phyloP scores from a whole-genome alignment of 2,329 filamentous ascomycete genomes.

The Neofusicoccum sp. region DNA sequence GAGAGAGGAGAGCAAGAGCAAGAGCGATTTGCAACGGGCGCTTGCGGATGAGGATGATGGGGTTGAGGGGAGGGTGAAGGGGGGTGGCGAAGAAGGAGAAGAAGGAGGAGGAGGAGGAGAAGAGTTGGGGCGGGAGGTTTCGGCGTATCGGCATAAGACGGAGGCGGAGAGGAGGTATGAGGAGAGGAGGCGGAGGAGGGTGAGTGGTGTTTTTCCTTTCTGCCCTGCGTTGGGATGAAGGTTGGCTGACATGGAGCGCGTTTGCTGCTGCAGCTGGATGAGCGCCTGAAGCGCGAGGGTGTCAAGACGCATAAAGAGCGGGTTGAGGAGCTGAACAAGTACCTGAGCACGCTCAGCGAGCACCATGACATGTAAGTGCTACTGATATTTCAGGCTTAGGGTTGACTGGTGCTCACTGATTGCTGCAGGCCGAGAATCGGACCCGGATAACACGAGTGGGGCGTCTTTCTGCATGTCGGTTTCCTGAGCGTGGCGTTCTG shows the following conservation, averaged over 20 bases:
- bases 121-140: constrained; percentile 26
- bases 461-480: neutral
- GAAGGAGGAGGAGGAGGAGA: constrained; percentile 29
- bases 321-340: constrained; percentile 93
- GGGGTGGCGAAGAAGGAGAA: neutral
- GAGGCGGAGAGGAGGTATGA: constrained; percentile 81
- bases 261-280: constrained; percentile 64
- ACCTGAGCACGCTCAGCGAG: constrained; percentile 87
- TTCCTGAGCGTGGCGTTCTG: constrained; percentile 2
- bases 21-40: constrained; percentile 4
- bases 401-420: constrained; percentile 24
- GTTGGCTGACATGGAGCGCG: neutral
- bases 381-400: neutral
- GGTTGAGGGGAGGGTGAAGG: neutral
- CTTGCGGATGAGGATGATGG: constrained; percentile 33
- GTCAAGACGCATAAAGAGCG: constrained; percentile 96
- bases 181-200: constrained; percentile 78
- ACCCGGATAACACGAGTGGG: constrained; percentile 52
- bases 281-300: constrained; percentile 79
- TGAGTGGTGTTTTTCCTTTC: constrained; percentile 54
- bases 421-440: constrained; percentile 55
- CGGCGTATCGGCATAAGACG: constrained; percentile 62
- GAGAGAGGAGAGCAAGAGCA: constrained; percentile 34
- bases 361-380: constrained; percentile 86
- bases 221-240: constrained; percentile 12